phyloP scores from a whole-genome alignment of 148 eudicot genomes.

The Cornus suecica region DNA sequence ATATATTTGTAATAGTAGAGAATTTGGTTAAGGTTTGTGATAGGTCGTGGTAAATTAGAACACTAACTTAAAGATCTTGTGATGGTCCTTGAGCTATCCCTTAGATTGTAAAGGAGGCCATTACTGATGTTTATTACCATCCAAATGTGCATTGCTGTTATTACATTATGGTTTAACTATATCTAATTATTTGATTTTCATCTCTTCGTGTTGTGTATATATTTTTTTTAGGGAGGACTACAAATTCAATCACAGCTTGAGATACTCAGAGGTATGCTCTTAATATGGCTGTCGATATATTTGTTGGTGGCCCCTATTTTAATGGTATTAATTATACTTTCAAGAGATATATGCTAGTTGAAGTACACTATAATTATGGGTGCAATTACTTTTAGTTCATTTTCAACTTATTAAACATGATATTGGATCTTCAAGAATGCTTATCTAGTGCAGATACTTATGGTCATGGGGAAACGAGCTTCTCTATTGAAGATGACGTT shows the following conservation, averaged over 20 bases:
- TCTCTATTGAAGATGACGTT: slow-evolving; percentile 66
- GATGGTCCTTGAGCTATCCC: neutral
- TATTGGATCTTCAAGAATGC: neutral
- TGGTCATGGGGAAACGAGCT: slow-evolving; percentile 42
- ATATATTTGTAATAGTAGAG: neutral
- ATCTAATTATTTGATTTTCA: neutral
- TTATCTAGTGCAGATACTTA: slow-evolving; percentile 32
- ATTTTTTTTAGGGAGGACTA: slow-evolving; percentile 35
- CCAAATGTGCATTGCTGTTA: neutral
- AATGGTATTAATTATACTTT: neutral
- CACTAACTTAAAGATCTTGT: neutral
- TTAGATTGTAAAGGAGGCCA: neutral
- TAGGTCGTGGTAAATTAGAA: neutral
- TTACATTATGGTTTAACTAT: neutral
- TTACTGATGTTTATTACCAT: neutral
- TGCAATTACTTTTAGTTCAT: neutral
- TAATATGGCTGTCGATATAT: neutral
- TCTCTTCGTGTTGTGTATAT: neutral
- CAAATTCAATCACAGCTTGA: slow-evolving; percentile 63
- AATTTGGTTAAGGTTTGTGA: neutral
- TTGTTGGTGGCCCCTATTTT: neutral
- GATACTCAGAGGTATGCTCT: slow-evolving; percentile 49
- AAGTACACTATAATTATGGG: neutral
- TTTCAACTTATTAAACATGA: neutral
- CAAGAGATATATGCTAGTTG: neutral